These are phyloP conservation scores for Barbarea vulgaris DNA, from an alignment of 345 rosid species.

Conservation along the genomic window DNA sequence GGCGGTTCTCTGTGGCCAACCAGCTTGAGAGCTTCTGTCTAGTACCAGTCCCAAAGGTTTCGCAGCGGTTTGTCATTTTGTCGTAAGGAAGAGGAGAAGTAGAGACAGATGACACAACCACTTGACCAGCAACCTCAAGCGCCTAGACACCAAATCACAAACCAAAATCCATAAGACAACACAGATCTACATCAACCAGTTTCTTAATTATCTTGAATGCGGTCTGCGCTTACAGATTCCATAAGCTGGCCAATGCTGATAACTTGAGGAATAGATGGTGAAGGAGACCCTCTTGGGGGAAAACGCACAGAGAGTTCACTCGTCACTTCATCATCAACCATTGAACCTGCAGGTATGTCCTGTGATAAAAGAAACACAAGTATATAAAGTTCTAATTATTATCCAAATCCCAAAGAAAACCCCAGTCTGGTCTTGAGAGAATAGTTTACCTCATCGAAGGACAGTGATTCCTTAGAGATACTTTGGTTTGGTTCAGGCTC, in stretches of 20 bases:
- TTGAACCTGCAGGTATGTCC: conserved; percentile 60
- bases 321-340: conserved; percentile 66
- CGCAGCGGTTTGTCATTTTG: conserved; percentile 80
- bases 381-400: neutral
- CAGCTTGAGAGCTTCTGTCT: conserved; percentile 90
- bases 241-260: conserved; percentile 90
- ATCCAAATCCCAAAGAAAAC: neutral
- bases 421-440: conserved; percentile 14
- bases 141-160: conserved; percentile 57
- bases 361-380: conserved; percentile 38
- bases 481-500: conserved; percentile 53
- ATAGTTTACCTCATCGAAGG: conserved; percentile 78
- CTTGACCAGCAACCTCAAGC: conserved; percentile 94
- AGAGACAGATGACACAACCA: conserved; percentile 76
- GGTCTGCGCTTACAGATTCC: conserved; percentile 64
- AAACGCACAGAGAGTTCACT: conserved; percentile 80
- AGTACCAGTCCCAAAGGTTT: conserved; percentile 77
- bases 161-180: conserved; percentile 19
- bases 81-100: conserved; percentile 87
- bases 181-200: neutral
- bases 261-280: conserved; percentile 67
- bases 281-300: conserved; percentile 58
- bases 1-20: conserved; percentile 69
- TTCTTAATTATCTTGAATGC: neutral
- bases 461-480: conserved; percentile 70